Evolutionary conservation across 106 monocot species (phyloP), one percentile per base, ranked within the genome.

Genomic region (Hemerocallis citrina): DNA sequence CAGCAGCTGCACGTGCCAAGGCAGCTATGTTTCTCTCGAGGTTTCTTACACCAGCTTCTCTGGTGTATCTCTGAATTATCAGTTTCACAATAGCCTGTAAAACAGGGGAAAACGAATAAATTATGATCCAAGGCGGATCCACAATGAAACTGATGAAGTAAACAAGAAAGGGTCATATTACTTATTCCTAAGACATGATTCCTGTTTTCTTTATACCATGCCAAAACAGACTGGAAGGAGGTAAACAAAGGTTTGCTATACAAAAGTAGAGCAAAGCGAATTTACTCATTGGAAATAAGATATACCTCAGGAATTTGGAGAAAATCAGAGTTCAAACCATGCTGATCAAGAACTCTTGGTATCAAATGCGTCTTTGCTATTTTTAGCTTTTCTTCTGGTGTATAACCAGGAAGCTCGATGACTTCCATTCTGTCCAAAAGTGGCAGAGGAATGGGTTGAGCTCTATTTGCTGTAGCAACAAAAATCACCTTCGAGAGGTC

Each of bases 341-440:
- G 98, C 39, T 85, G 98, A 59, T 92, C 88, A 29, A 99, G 49
- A 33, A 99, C 98, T 60, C 92, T 79, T 50, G 98, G 98, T 61
- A 99, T 82, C 25, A 99, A 74, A 83, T 99, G 92, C 15, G 66
- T 82, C 65, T 59, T 85, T 11, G 98, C 92, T 58, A 99, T 99
- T 52, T 78, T 85, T 63, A 99, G 62, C 75, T 99, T 99, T 70
- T 99, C 98, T 77, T 99, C 98, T 34, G 85, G 88, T 12, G 92
- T 92, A 65, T 99, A 99, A 7, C 98, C 98, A 62, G 98, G 98
- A 47, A 99, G 82, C 56, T 99, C 92, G 69, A 99, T 99, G 43
- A 99, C 92, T 77, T 99, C 98, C 98, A 99, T 99, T 15, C 98
- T 71, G 63, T 99, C 98, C 45, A 99, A 77, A 14, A 99, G 74